phyloP scores from a whole-genome alignment of 176 grass and related monocot genomes.

The Triticum turgidum region DNA sequence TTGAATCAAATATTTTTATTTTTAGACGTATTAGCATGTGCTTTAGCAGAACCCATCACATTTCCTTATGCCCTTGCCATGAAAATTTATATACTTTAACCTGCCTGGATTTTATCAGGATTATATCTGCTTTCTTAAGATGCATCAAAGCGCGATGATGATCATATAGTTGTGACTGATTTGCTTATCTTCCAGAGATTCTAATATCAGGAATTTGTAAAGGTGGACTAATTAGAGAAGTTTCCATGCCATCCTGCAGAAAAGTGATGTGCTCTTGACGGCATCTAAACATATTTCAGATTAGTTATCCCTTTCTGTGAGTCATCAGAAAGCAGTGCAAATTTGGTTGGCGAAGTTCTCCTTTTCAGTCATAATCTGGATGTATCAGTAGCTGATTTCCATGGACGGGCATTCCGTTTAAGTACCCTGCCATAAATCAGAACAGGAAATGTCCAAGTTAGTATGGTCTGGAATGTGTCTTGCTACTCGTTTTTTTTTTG shows the following conservation, averaged over 20 bases:
- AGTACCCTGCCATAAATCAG: background rate
- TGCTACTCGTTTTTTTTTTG: constrained; percentile 21
- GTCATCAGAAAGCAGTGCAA: background rate
- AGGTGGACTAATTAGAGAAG: constrained; percentile 8
- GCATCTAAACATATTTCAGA: constrained; percentile 12
- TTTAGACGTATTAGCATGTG: background rate
- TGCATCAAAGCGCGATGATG: background rate
- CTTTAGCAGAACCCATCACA: background rate
- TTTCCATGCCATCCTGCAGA: constrained; percentile 1
- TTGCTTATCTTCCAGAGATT: background rate
- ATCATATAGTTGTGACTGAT: background rate
- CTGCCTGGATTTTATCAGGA: constrained; percentile 1
- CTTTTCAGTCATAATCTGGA: constrained; percentile 20
- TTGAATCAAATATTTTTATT: background rate
- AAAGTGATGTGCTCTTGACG: background rate
- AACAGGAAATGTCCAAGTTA: constrained; percentile 3
- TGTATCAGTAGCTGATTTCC: background rate
- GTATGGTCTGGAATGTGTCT: constrained; percentile 24
- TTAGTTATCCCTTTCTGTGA: background rate
- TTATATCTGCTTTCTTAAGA: background rate
- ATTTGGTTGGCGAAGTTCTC: background rate
- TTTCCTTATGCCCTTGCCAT: constrained; percentile 7
- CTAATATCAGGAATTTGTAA: background rate
- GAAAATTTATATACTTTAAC: background rate
- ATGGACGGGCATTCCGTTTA: constrained; percentile 36